Evolutionary conservation across 1,284 basidiomycete genomes (phyloP), one percentile per base, ranked within the genome.

Genomic region (Ustanciosporium gigantosporum): DNA sequence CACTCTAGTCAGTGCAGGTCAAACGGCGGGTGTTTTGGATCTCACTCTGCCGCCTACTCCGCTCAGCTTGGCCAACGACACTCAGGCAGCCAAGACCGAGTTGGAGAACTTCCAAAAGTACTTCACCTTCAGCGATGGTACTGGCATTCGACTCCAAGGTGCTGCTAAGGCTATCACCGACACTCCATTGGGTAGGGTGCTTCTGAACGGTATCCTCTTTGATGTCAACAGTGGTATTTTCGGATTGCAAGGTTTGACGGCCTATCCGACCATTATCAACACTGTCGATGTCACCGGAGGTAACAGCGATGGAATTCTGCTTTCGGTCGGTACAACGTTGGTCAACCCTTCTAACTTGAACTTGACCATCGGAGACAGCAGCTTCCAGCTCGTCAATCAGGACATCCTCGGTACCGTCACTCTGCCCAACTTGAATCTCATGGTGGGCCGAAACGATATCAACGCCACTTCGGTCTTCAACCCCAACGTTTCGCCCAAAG

Each of bases 151-250:
- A 34, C 82, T 89, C 32, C 79, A 85, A 46, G 88, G 88, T 20
- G 80, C 82, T 51, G 84, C 88, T 32, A 80, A 81, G 23, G 85
- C 88, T 2, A 74, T 88, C 11, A 85, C 87, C 25, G 85, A 84
- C 68, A 83, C 83, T 66, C 86, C 84, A 65, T 81, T 90, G 45
- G 88, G 88, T 31, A 60, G 62, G 8, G 83, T 90, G 44, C 84
- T 84, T 16, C 81, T 90, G n/a, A 82, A 87, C 69, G 83, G 86
- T 2, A 89, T 90, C 74, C 83, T 84, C 61, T 87, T 90, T 73
- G 85, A 88, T 59, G 88, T 89, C 7, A 80, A 85, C n/a, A 86
- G 85, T 6, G 82, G 81, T 22, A 78, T 90, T 40, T 76, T 81
- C 20, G 88, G 88, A 39, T 75, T 90, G 15, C 81, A 82, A 53